Evolutionary conservation across 139 green algal species (phyloP).

Genomic region (Picochlorum sp.): DNA sequence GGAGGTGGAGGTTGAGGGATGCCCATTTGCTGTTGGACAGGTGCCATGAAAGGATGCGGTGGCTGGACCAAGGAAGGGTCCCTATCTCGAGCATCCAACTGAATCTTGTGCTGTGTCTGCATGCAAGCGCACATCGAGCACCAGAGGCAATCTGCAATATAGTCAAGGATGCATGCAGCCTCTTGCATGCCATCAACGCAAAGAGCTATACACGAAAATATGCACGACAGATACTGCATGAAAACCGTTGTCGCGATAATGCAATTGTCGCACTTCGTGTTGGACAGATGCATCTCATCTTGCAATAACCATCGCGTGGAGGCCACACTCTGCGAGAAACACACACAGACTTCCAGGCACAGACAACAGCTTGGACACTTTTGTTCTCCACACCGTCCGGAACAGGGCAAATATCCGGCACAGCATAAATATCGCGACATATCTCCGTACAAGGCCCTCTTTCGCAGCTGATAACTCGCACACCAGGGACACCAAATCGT

Average conservation of each 20-base stretch:
- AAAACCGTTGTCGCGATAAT: slow-evolving; percentile 60
- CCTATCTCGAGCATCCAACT: slow-evolving; percentile 71
- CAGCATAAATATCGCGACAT: slow-evolving; percentile 68
- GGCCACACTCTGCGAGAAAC: slow-evolving; percentile 33
- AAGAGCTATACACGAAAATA: slow-evolving; percentile 38
- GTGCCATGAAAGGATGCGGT: slow-evolving; percentile 31
- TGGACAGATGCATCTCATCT: slow-evolving; percentile 63
- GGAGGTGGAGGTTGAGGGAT: slow-evolving; percentile 9
- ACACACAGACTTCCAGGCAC: slow-evolving; percentile 46
- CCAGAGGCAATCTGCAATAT: slow-evolving; percentile 13
- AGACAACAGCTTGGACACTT: slow-evolving; percentile 62
- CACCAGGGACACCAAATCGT: slow-evolving; percentile 43
- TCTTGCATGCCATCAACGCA: slow-evolving; percentile 1
- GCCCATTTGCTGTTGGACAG: slow-evolving; percentile 23
- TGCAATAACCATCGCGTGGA: slow-evolving; percentile 71
- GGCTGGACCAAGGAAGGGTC: slow-evolving; percentile 12
- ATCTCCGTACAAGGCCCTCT: slow-evolving; percentile 61
- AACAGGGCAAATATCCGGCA: slow-evolving; percentile 66
- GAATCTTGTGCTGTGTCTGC: slow-evolving; percentile 81
- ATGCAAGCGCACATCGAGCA: slow-evolving; percentile 78
- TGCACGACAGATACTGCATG: slow-evolving; percentile 79
- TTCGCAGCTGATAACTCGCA: slow-evolving; percentile 52
- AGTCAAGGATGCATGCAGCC: slow-evolving; percentile 11
- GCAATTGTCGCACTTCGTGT: slow-evolving; percentile 80
- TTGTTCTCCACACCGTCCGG: slow-evolving; percentile 44